A percentile compares a stretch with the other conserved stretches of the same genome.
Evolutionary conservation across 2,329 filamentous ascomycete species (phyloP).

Genomic region (Beauveria australis): DNA sequence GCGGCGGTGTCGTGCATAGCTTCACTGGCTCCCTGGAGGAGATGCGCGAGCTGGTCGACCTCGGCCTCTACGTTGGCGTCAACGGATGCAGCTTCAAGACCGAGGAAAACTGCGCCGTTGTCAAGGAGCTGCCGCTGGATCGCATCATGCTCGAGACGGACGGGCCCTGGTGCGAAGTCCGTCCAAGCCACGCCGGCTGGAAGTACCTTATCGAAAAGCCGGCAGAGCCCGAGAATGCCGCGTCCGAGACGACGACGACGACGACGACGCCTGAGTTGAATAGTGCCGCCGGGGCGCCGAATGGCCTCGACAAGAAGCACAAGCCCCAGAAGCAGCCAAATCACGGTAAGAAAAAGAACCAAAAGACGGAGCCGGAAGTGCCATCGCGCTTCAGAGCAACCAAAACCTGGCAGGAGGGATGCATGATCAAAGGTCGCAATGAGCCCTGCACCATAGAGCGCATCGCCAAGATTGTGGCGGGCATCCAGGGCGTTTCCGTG

Average conservation of each 20-base stretch:
- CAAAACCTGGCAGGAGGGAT: constrained; percentile 86
- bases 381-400: constrained; percentile 70
- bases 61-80: constrained; percentile 86
- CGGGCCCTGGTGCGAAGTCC: constrained; percentile 94
- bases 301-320: constrained; percentile 19
- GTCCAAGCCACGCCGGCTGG: constrained; percentile 78
- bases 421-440: constrained; percentile 91
- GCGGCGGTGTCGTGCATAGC: constrained; percentile 80
- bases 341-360: constrained; percentile 33
- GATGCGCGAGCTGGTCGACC: constrained; percentile 68
- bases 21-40: constrained; percentile 86
- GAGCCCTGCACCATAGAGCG: constrained; percentile 82
- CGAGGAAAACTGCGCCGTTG: constrained; percentile 78
- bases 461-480: constrained; percentile 82
- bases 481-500: constrained; percentile 69
- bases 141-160: constrained; percentile 92
- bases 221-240: background rate
- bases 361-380: constrained; percentile 54
- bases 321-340: constrained; percentile 22
- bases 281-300: constrained; percentile 7
- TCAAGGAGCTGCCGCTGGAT: constrained; percentile 69
- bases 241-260: background rate
- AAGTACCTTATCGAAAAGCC: constrained; percentile 50
- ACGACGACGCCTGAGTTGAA: constrained; percentile 9
- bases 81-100: constrained; percentile 98